These are phyloP conservation scores for Aspergillus sp. DNA, from an alignment of 2,329 filamentous ascomycete species.

Conservation along the genomic window DNA sequence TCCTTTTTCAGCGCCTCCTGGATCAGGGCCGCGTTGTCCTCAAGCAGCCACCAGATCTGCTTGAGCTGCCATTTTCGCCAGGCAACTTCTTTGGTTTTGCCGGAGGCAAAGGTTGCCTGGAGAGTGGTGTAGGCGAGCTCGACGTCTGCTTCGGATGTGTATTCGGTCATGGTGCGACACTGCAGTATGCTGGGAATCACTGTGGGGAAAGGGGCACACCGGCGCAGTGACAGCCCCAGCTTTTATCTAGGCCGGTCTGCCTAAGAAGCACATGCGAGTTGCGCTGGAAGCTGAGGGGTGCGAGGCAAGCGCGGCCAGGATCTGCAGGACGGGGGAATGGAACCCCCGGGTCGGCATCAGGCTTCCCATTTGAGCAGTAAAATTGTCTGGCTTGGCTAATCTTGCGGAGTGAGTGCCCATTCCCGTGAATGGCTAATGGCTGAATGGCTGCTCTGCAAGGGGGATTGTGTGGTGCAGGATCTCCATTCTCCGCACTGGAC, in stretches of 20 bases:
- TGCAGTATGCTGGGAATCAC: too few species aligned
- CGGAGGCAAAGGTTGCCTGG: slow-evolving; percentile 26
- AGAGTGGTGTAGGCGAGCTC: slow-evolving; percentile 5
- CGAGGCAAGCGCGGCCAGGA: neutral
- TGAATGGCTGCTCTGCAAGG: too few species aligned
- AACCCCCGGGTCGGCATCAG: too few species aligned
- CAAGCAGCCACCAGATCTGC: slow-evolving; percentile 44
- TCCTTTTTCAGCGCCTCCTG: slow-evolving; percentile 35
- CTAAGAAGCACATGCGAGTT: neutral
- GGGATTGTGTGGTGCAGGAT: too few species aligned
- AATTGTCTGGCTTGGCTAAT: neutral
- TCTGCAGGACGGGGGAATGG: neutral
- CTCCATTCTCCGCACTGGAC: neutral
- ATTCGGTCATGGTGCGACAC: neutral
- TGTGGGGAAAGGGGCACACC: too few species aligned
- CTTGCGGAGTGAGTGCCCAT: too few species aligned
- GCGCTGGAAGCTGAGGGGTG: neutral
- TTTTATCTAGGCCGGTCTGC: too few species aligned
- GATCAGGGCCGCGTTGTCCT: slow-evolving; percentile 39
- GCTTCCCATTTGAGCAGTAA: neutral
- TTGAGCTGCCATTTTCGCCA: slow-evolving; percentile 47
- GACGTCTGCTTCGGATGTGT: slow-evolving; percentile 3
- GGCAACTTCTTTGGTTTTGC: slow-evolving; percentile 36
- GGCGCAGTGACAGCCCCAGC: too few species aligned
- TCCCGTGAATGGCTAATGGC: too few species aligned